Conservation (phyloP, 768 basidiomycete genomes). For the Naganishia onofrii region DNA sequence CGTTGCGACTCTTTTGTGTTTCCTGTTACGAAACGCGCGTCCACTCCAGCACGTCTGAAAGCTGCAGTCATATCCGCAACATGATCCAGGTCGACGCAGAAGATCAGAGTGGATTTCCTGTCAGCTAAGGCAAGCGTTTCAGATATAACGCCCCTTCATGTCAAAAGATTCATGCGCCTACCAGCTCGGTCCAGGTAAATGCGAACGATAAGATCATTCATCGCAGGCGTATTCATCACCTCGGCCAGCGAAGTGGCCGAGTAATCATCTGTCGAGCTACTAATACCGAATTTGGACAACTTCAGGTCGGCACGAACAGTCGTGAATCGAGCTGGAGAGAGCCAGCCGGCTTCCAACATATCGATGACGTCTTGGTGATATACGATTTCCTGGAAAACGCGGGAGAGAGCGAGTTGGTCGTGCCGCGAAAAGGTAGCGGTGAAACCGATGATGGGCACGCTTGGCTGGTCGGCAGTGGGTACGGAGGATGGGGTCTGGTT, state of each 20-base stretch:
- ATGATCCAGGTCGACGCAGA: slow-evolving; percentile 81
- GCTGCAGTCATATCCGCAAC: slow-evolving; percentile 68
- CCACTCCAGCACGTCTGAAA: slow-evolving; percentile 73
- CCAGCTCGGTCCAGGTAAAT: slow-evolving; percentile 83
- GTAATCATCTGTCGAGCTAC: slow-evolving; percentile 73
- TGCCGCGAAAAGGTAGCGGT: slow-evolving; percentile 92
- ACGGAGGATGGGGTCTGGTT: neutral
- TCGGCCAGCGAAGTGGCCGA: slow-evolving; percentile 71
- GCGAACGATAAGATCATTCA: slow-evolving; percentile 74
- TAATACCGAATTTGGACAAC: slow-evolving; percentile 66
- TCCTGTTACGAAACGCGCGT: slow-evolving; percentile 76
- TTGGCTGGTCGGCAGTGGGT: neutral
- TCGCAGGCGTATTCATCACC: slow-evolving; percentile 72
- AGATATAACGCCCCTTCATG: too few relatives aligned
- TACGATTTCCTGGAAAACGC: slow-evolving; percentile 85
- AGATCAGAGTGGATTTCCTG: slow-evolving; percentile 85
- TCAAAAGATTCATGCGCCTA: slow-evolving; percentile 50
- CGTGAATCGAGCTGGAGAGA: slow-evolving; percentile 82
- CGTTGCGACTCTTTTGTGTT: slow-evolving; percentile 67
- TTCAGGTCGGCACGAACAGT: slow-evolving; percentile 73
- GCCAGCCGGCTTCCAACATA: slow-evolving; percentile 91
- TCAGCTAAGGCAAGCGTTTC: slow-evolving; percentile 52
- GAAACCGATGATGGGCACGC: slow-evolving; percentile 83
- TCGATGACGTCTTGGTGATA: slow-evolving; percentile 86
- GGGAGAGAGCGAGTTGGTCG: slow-evolving; percentile 81